Conservation (phyloP, 169 alveolate species). For the Plasmodium blacklocki region DNA sequence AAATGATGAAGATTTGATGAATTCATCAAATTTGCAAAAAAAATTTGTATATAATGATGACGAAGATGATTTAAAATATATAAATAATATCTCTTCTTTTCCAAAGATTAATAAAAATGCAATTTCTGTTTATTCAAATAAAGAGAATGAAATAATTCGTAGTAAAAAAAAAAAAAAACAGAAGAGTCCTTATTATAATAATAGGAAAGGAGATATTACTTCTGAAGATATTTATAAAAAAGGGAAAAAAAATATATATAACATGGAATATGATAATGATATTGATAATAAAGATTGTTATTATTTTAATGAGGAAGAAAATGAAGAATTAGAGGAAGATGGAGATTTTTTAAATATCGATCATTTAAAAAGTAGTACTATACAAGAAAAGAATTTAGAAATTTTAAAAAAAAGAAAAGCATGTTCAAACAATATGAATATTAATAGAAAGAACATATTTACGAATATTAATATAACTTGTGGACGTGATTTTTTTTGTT, state of each 20-base stretch:
- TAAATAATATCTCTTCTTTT: slow-evolving; percentile 7
- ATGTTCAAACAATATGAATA: slow-evolving; percentile 40
- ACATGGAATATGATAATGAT: too few species aligned
- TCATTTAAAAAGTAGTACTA: background rate
- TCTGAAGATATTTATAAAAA: too few species aligned
- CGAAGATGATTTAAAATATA: slow-evolving; percentile 26
- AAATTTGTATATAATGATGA: slow-evolving; percentile 9
- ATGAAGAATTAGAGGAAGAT: background rate
- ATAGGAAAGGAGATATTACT: too few species aligned
- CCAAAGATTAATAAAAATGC: slow-evolving; percentile 5
- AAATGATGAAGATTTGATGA: slow-evolving; percentile 38
- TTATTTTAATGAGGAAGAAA: slow-evolving; percentile 4
- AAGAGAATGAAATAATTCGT: slow-evolving; percentile 8
- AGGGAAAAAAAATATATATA: background rate
- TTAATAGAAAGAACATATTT: slow-evolving; percentile 39
- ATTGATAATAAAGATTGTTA: slow-evolving; percentile 5
- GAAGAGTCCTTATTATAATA: too few species aligned
- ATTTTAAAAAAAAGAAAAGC: slow-evolving; percentile 67
- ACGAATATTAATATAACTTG: slow-evolving; percentile 70
- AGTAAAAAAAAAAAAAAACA: too few species aligned
- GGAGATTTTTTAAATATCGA: too few species aligned
- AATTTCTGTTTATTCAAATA: slow-evolving; percentile 33
- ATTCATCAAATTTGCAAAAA: slow-evolving; percentile 14
- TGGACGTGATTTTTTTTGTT: slow-evolving; percentile 72
- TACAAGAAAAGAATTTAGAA: slow-evolving; percentile 35